A percentile compares a stretch with the other conserved stretches of the same genome.
Conservation (phyloP, 352 stramenopile genomes). For the Phytophthora pini region DNA sequence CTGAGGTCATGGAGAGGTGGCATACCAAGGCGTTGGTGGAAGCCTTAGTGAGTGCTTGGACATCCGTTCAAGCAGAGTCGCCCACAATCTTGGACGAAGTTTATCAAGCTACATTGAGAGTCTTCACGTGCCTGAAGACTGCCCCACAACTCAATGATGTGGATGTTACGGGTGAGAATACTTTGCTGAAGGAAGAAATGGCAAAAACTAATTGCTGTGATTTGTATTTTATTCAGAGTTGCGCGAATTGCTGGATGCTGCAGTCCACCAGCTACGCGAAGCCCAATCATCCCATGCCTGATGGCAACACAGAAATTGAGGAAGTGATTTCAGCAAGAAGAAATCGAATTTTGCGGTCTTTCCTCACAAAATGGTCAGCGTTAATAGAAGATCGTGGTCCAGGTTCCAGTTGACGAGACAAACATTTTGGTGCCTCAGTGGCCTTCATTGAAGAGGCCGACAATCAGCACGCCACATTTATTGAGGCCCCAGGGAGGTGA, state of each 20-base stretch:
- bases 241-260: constrained; percentile 5
- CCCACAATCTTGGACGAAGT: constrained; percentile 4
- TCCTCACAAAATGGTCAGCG: too few relatives aligned
- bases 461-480: constrained; percentile 61
- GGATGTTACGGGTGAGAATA: constrained; percentile 2
- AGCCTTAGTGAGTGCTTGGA: constrained; percentile 14
- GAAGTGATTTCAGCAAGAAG: too few relatives aligned
- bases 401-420: too few relatives aligned
- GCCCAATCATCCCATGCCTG: neutral
- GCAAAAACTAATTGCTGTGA: too few relatives aligned
- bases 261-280: neutral
- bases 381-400: too few relatives aligned
- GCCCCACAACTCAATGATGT: constrained; percentile 12
- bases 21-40: constrained; percentile 18
- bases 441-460: neutral
- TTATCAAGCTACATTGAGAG: constrained; percentile 7
- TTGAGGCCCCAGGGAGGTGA: constrained; percentile 62
- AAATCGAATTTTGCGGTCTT: too few relatives aligned
- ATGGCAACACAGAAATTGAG: neutral
- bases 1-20: constrained; percentile 10
- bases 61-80: constrained; percentile 9
- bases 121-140: constrained; percentile 7
- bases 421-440: neutral
- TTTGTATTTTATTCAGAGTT: constrained; percentile 1
- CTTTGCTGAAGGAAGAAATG: neutral